Conservation (phyloP, 1,139 yeast species). For the Hansenula lynferdii region DNA sequence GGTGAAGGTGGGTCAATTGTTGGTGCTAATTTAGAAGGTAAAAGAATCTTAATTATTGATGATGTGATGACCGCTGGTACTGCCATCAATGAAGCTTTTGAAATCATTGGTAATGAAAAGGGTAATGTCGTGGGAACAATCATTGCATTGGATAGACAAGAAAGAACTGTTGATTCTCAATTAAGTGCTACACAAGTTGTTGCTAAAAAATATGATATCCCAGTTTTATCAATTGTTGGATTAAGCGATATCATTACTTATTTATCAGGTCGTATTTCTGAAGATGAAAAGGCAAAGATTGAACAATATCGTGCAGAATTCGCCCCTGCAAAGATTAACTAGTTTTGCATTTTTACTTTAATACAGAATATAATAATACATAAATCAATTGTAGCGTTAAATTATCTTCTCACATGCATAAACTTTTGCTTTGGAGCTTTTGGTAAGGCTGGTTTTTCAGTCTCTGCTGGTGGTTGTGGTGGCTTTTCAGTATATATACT, state of each 20-base stretch:
- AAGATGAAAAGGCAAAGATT: slow-evolving; percentile 50
- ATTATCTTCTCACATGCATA: slow-evolving; percentile 28
- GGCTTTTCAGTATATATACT: slow-evolving; percentile 53
- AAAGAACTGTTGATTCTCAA: slow-evolving; percentile 64
- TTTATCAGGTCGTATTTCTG: slow-evolving; percentile 49
- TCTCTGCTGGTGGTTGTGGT: slow-evolving; percentile 25
- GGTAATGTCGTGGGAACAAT: slow-evolving; percentile 82
- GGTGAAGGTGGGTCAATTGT: slow-evolving; percentile 98
- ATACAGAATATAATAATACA: too few species aligned
- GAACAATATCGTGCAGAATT: slow-evolving; percentile 50
- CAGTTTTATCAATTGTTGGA: slow-evolving; percentile 77
- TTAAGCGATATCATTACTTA: slow-evolving; percentile 69
- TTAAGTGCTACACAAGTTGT: slow-evolving; percentile 82
- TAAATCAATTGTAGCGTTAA: too few species aligned
- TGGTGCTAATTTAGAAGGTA: slow-evolving; percentile 69
- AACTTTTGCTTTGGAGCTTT: slow-evolving; percentile 39
- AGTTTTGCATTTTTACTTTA: too few species aligned
- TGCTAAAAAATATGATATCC: slow-evolving; percentile 65
- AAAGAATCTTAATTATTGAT: slow-evolving; percentile 79
- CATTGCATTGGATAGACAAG: slow-evolving; percentile 94
- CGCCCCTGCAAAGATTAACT: slow-evolving; percentile 19
- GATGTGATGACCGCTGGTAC: slow-evolving; percentile 99
- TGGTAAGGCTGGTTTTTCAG: slow-evolving; percentile 22
- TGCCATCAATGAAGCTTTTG: slow-evolving; percentile 92
- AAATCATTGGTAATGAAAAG: slow-evolving; percentile 62